These are phyloP conservation scores for Phytopythium helicoides DNA, from an alignment of 352 stramenopile species.

Conservation along the genomic window DNA sequence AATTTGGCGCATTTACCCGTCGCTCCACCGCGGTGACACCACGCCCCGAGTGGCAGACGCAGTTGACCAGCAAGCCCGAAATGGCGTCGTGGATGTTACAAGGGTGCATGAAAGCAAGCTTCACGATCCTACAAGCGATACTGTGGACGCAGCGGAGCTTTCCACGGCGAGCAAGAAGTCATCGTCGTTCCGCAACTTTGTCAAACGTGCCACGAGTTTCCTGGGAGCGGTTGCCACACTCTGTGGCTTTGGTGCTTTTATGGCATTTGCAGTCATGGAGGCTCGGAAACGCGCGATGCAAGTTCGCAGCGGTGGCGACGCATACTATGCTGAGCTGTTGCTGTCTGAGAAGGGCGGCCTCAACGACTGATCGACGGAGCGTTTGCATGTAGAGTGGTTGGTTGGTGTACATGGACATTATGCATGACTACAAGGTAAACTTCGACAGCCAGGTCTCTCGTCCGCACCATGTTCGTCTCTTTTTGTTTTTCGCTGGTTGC, in stretches of 20 bases:
- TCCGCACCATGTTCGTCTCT: neutral
- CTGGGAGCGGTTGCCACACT: slow-evolving; percentile 64
- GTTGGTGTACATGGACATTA: neutral
- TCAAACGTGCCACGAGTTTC: slow-evolving; percentile 56
- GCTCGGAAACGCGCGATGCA: slow-evolving; percentile 29
- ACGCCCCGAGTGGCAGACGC: neutral
- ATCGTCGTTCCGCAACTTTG: slow-evolving; percentile 19
- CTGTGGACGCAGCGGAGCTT: slow-evolving; percentile 4
- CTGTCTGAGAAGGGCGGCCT: slow-evolving; percentile 55
- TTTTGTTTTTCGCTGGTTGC: neutral
- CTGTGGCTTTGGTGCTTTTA: slow-evolving; percentile 40
- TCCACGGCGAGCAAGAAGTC: slow-evolving; percentile 4
- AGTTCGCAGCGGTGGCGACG: slow-evolving; percentile 16
- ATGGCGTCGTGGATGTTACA: slow-evolving; percentile 1
- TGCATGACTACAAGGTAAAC: neutral
- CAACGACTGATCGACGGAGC: slow-evolving; percentile 3
- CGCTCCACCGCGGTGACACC: slow-evolving; percentile 23
- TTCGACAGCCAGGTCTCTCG: no score
- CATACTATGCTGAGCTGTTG: slow-evolving; percentile 64
- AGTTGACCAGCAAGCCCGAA: slow-evolving; percentile 1
- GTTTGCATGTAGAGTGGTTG: neutral
- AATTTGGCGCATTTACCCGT: slow-evolving; percentile 70
- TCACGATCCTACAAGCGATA: slow-evolving; percentile 48
- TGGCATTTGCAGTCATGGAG: slow-evolving; percentile 38
- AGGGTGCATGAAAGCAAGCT: slow-evolving; percentile 58